These are phyloP conservation scores for Puccinia hordei DNA, from an alignment of 1,284 basidiomycete species.

Conservation along the genomic window DNA sequence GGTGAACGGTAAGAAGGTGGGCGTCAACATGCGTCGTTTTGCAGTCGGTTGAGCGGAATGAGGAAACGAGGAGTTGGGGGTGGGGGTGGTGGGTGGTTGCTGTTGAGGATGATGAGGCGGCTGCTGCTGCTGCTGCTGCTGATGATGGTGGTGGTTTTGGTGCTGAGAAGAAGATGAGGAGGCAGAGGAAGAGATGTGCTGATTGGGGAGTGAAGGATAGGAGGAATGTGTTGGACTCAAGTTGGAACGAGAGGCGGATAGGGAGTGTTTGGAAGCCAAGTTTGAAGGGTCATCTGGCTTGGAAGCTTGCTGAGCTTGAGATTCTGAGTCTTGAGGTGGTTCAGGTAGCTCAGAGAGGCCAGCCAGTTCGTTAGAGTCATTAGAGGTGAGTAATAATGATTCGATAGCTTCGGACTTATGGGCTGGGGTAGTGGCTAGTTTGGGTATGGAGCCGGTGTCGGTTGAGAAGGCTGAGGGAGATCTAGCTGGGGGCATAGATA, in stretches of 20 bases:
- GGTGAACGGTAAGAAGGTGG: conserved; percentile 54
- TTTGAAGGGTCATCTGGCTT: too few relatives aligned
- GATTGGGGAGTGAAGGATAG: background rate
- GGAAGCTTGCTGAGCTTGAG: too few relatives aligned
- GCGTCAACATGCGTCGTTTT: conserved; percentile 55
- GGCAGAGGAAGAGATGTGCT: background rate
- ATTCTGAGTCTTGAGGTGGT: too few relatives aligned
- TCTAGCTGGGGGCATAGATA: background rate
- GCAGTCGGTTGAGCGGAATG: conserved; percentile 39
- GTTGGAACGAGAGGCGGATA: background rate
- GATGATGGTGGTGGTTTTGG: background rate
- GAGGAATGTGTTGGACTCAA: conserved; percentile 10
- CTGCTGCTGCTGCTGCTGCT: background rate
- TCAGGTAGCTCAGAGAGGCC: too few relatives aligned
- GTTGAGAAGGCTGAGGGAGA: conserved; percentile 1
- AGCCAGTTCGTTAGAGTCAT: too few relatives aligned
- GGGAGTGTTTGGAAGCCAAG: background rate
- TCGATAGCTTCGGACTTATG: too few relatives aligned
- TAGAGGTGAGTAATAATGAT: too few relatives aligned
- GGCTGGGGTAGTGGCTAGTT: background rate
- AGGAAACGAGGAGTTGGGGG: conserved; percentile 6
- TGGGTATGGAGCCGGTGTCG: background rate
- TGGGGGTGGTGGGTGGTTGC: background rate
- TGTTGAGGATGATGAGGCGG: background rate
- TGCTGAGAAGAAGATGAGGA: background rate